phyloP scores from a whole-genome alignment of 345 rosid genomes.

The Mercurialis annua region DNA sequence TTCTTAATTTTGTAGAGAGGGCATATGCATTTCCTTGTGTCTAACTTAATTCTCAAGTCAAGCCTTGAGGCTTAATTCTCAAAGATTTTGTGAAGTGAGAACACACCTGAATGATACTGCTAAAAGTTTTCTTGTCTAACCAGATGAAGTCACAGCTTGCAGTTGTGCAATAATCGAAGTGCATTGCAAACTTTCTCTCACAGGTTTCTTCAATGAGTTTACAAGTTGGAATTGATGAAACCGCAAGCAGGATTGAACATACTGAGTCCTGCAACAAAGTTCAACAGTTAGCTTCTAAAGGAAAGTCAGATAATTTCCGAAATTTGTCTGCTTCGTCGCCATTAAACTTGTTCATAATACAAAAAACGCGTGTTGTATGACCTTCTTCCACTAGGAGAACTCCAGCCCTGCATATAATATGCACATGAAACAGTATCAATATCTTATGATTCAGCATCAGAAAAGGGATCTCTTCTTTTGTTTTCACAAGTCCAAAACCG shows the following conservation, averaged over 20 bases:
- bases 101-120: slow-evolving; percentile 78
- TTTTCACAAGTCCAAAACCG: slow-evolving; percentile 65
- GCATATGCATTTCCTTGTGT: neutral
- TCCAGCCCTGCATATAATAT: slow-evolving; percentile 98
- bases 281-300: slow-evolving; percentile 64
- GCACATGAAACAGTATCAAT: slow-evolving; percentile 82
- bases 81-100: slow-evolving; percentile 7
- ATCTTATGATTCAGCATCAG: slow-evolving; percentile 45
- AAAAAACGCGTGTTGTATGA: slow-evolving; percentile 76
- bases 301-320: slow-evolving; percentile 51
- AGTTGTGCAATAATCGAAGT: slow-evolving; percentile 88
- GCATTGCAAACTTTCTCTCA: slow-evolving; percentile 79
- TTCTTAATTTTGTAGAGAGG: slow-evolving; percentile 3
- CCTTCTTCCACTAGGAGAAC: slow-evolving; percentile 85
- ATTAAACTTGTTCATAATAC: slow-evolving; percentile 93
- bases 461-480: slow-evolving; percentile 62
- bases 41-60: slow-evolving; percentile 9
- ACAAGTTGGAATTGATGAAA: slow-evolving; percentile 80
- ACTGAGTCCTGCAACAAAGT: slow-evolving; percentile 98
- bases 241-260: slow-evolving; percentile 76
- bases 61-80: neutral
- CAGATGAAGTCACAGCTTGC: slow-evolving; percentile 71
- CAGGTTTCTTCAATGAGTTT: slow-evolving; percentile 86
- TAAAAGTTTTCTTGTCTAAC: slow-evolving; percentile 69
- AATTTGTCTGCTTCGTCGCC: slow-evolving; percentile 90